A percentile compares a stretch with the other conserved stretches of the same genome.
These are phyloP conservation scores for Myxozyma mucilagina DNA, from an alignment of 805 yeast genomes.

Conservation along the genomic window DNA sequence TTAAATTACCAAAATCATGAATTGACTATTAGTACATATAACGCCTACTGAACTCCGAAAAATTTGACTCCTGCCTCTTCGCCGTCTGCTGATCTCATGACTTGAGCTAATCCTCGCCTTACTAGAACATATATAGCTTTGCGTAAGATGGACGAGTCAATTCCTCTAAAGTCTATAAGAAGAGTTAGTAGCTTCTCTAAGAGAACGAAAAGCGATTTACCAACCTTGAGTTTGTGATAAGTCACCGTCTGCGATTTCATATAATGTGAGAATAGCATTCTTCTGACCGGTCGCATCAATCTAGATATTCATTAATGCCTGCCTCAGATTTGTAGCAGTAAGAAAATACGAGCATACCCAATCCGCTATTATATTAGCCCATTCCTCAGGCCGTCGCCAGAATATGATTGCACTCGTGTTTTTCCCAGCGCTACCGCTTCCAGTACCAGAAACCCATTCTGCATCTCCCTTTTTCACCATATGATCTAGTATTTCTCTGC, in stretches of 20 bases:
- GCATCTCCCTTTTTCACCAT: conserved; percentile 61
- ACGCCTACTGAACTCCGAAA: conserved; percentile 15
- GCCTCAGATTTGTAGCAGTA: conserved; percentile 38
- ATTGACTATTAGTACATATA: neutral
- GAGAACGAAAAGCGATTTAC: conserved; percentile 41
- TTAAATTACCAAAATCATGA: neutral
- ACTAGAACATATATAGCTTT: conserved; percentile 59
- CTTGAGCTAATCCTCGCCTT: conserved; percentile 69
- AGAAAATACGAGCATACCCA: conserved; percentile 44
- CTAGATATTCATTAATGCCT: conserved; percentile 12
- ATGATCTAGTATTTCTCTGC: conserved; percentile 54
- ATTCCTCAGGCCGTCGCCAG: conserved; percentile 68
- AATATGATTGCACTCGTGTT: conserved; percentile 47
- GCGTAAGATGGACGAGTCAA: conserved; percentile 58
- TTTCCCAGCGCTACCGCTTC: conserved; percentile 10
- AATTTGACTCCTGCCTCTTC: conserved; percentile 75
- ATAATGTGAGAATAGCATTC: conserved; percentile 74
- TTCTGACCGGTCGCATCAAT: conserved; percentile 75
- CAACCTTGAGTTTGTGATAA: conserved; percentile 48
- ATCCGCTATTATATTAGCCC: conserved; percentile 65
- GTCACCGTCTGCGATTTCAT: conserved; percentile 73
- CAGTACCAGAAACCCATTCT: conserved; percentile 50
- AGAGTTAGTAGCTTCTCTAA: neutral
- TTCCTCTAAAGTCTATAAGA: conserved; percentile 53
- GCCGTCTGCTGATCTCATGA: conserved; percentile 66